Conservation (phyloP, 2,329 filamentous ascomycete species). For the Cladosporium sp. region DNA sequence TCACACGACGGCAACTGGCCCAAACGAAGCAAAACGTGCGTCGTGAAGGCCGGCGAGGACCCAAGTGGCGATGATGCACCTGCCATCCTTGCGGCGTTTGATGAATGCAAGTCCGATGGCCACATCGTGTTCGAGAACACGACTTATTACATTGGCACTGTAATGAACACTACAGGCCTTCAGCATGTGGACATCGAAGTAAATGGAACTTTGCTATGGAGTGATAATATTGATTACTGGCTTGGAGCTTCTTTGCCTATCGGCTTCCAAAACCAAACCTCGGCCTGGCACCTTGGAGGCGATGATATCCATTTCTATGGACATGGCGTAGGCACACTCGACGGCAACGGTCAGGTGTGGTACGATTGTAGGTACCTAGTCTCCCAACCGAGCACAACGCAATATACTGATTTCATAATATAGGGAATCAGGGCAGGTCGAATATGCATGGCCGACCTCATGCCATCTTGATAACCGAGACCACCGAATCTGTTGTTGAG, state of each 20-base stretch:
- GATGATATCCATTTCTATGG: slow-evolving; percentile 48
- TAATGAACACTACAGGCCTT: slow-evolving; percentile 48
- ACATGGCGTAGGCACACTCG: slow-evolving; percentile 49
- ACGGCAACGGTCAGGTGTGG: slow-evolving; percentile 60
- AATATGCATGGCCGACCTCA: slow-evolving; percentile 47
- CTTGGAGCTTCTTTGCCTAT: slow-evolving; percentile 48
- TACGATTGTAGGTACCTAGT: slow-evolving; percentile 39
- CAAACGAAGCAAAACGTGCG: slow-evolving; percentile 21
- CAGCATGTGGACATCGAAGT: slow-evolving; percentile 47
- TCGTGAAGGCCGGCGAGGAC: slow-evolving; percentile 17
- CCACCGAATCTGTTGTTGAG: slow-evolving; percentile 47
- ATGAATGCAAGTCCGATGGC: slow-evolving; percentile 48
- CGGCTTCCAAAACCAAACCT: slow-evolving; percentile 54
- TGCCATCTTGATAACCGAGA: slow-evolving; percentile 49
- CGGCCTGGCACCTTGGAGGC: slow-evolving; percentile 54
- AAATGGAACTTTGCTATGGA: slow-evolving; percentile 44
- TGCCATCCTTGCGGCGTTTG: slow-evolving; percentile 50
- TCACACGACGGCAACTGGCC: slow-evolving; percentile 21
- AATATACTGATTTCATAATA: background rate
- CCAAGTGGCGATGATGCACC: slow-evolving; percentile 44
- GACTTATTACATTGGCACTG: slow-evolving; percentile 46
- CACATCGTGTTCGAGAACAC: slow-evolving; percentile 49
- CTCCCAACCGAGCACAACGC: slow-evolving; percentile 17
- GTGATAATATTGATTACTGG: slow-evolving; percentile 48
- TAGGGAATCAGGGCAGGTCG: slow-evolving; percentile 14